Evolutionary conservation across 345 rosid species (phyloP).

Genomic region (Firmiana major): DNA sequence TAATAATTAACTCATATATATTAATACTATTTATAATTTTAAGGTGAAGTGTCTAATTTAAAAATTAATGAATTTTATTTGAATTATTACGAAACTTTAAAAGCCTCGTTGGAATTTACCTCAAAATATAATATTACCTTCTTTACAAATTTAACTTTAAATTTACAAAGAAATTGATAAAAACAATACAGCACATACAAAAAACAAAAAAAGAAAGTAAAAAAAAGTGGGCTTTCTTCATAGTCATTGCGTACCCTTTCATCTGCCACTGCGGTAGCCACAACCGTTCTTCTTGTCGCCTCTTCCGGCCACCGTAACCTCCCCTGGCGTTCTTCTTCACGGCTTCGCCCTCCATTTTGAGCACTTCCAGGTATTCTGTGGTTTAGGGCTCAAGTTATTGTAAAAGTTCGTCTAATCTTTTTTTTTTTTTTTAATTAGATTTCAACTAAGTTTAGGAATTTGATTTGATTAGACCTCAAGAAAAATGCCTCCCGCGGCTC

Average conservation of each 20-base stretch:
- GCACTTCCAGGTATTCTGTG: background rate
- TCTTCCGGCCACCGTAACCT: background rate
- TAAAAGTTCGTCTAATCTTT: background rate
- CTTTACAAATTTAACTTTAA: no score
- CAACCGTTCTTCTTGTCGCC: background rate
- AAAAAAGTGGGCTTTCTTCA: background rate
- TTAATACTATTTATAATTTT: no score
- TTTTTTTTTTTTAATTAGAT: background rate
- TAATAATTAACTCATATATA: no score
- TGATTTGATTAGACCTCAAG: conserved; percentile 9
- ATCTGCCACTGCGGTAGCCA: background rate
- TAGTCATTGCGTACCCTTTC: background rate
- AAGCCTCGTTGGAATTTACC: no score
- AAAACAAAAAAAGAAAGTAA: no score
- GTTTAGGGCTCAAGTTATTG: background rate
- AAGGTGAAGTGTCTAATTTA: no score
- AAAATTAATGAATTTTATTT: no score
- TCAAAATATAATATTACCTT: no score
- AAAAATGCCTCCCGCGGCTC: conserved; percentile 66
- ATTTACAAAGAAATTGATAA: no score
- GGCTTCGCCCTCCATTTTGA: background rate
- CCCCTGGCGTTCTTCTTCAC: background rate
- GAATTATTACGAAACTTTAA: no score
- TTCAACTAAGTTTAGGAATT: background rate
- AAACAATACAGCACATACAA: no score